Base-by-base conservation (phyloP, 139 green algal genomes). In the Ettlia oleoabundans region DNA sequence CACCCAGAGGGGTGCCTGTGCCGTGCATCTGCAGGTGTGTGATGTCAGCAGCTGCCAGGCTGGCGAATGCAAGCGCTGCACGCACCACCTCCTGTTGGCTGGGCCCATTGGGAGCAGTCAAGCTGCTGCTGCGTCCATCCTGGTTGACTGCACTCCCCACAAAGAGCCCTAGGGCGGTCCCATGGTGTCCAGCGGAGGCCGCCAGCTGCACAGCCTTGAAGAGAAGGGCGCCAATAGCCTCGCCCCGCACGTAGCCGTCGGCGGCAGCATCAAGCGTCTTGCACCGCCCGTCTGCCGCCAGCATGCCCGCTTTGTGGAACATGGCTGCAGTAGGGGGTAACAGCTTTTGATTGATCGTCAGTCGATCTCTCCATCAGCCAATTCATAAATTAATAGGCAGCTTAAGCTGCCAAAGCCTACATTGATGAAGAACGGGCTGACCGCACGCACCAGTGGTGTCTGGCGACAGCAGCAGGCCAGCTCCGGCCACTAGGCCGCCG, bases 301-400 rank as follows among this genome's bases (percentile, higher is more conserved):
- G 84, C 94, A 96, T 97, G 63, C 92, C 90, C 21, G 90, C 92
- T 76, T 88, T 91, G 81, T 97, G 89, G 86, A 96, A 95, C 93
- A 96, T 96, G 42, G 83, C 84, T 77, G 69, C n/a, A 47, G 26
- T 19, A 38, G 66, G 2, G 8, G 58, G 18, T 2, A 22, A 10
- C n/a, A n/a, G n/a, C n/a, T 10, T 32, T 32, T 64, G 3, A 26
- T 26, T 26, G 22, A 26, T 64, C 53, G n/a, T 8, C 13, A 67
- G 4, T 37, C 28, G 2, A 15, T 51, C n/a, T 38, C 30, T 63
- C 69, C 69, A 21, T n/a, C n/a, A n/a, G n/a, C n/a, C n/a, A n/a
- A n/a, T n/a, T n/a, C n/a, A n/a, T n/a, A n/a, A n/a, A n/a, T n/a
- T n/a, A n/a, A n/a, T n/a, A n/a, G n/a, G n/a, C n/a, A n/a, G n/a